Evolutionary conservation across 2,329 filamentous ascomycete species (phyloP).

Genomic region (Leptodontidium sp.): DNA sequence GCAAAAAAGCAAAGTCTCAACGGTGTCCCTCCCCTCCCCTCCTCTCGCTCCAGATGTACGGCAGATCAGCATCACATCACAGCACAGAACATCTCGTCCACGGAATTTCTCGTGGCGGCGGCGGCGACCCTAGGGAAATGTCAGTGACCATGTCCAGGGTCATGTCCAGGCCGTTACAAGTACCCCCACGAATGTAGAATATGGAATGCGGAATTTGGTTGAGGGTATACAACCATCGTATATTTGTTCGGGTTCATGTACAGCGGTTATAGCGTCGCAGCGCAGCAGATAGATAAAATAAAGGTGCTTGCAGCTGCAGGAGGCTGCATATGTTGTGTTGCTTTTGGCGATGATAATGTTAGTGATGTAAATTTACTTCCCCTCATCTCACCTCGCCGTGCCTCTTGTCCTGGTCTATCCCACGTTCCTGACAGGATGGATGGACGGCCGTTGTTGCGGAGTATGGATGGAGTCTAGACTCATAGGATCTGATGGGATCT

Average conservation of each 20-base stretch:
- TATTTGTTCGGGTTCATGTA: neutral
- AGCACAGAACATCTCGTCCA: neutral
- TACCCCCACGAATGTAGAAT: neutral
- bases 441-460: neutral
- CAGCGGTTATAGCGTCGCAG: constrained; percentile 7
- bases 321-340: constrained; percentile 13
- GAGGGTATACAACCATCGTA: constrained; percentile 1
- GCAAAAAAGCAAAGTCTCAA: constrained; percentile 6
- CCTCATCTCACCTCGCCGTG: neutral
- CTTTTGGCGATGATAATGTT: neutral
- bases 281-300: neutral
- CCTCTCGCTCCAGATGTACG: neutral
- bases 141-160: neutral
- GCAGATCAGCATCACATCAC: neutral
- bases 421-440: neutral
- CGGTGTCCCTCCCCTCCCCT: neutral
- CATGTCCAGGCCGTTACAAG: neutral
- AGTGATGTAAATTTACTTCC: neutral
- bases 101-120: neutral
- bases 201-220: neutral
- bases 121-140: neutral
- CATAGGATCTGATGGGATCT: neutral
- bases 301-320: constrained; percentile 2
- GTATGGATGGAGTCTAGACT: neutral
- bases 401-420: neutral